Evolutionary conservation across 2,329 filamentous ascomycete genomes (phyloP), one percentile per base, ranked within the genome.

Genomic region (Colletotrichum sansevieriae): DNA sequence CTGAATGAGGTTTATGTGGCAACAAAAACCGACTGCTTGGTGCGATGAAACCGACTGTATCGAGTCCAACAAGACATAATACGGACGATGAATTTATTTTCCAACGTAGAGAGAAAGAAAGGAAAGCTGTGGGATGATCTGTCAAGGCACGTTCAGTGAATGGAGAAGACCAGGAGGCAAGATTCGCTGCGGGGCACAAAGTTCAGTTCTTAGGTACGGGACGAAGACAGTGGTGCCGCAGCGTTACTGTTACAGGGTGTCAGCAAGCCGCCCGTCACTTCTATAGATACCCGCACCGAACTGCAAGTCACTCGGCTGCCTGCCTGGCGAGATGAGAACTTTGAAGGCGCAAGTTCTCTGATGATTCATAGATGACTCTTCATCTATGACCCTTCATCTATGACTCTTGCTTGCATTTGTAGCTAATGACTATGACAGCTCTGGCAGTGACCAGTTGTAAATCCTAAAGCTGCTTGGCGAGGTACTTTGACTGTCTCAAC

Each of bases 141-240:
- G 44, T 65, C 41, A n/a, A 47, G n/a, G 29, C n/a, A 37, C 9
- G 29, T 8, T 4, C n/a, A 15, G 43, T 59, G n/a, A 47, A 46
- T 47, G 44, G 25, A 12, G 47, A n/a, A 49, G 22, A 37, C 37
- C 15, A 29, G n/a, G 37, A 33, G 44, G 60, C 44, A 43, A 61
- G 37, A 54, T 58, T 68, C 65, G 58, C 60, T 68, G 65, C 65
- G 65, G 65, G 65, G 65, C 65, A 55, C 44, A 57, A 54, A 35
- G 35, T 37, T 59, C 44, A 20, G 33, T 25, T 29, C 41, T 37
- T 22, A 25, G 18, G 18, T 18, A 18, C 25, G 47, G 59, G 25
- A 39, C 39, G 41, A 37, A 44, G 33, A 39, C 63, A 29, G 63
- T 60, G 35, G 54, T 51, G 46, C 37, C 43, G 47, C 33, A 41